Conservation (phyloP, 1,284 basidiomycete genomes). For the Naganishia sp. region DNA sequence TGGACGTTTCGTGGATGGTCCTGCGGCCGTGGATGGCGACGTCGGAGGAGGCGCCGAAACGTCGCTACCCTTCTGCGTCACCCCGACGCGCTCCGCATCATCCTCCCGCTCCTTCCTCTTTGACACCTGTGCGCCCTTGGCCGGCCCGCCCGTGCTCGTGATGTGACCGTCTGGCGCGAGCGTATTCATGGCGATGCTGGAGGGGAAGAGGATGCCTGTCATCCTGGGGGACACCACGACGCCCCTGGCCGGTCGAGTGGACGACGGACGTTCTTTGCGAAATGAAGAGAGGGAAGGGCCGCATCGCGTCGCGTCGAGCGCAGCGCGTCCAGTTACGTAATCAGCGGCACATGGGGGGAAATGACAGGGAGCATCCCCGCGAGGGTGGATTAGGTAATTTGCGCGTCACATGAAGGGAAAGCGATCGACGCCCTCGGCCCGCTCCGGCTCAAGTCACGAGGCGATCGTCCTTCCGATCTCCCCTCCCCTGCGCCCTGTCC, state of each 20-base stretch:
- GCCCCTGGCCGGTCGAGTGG: neutral
- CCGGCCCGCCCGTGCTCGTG: neutral
- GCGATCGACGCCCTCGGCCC: neutral
- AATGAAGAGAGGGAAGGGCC: neutral
- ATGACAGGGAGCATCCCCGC: neutral
- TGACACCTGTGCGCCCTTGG: constrained; percentile 3
- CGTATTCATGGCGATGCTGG: neutral
- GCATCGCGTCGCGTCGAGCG: neutral
- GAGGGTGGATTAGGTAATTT: neutral
- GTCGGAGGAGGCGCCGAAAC: neutral
- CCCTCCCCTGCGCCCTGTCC: neutral
- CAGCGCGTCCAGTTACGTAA: neutral
- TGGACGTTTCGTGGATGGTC: constrained; percentile 2
- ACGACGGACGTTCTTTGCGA: neutral
- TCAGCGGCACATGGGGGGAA: neutral
- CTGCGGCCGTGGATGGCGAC: neutral
- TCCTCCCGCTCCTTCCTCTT: constrained; percentile 16
- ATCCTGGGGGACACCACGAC: neutral
- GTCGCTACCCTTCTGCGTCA: neutral
- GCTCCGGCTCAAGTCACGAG: neutral
- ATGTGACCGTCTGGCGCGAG: neutral
- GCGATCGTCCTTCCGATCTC: neutral
- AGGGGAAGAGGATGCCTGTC: constrained; percentile 6
- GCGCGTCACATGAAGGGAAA: neutral
- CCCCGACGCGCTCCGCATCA: neutral